Base-by-base conservation (phyloP, 495 filamentous ascomycete species). In the Antarctomyces pellizariae region DNA sequence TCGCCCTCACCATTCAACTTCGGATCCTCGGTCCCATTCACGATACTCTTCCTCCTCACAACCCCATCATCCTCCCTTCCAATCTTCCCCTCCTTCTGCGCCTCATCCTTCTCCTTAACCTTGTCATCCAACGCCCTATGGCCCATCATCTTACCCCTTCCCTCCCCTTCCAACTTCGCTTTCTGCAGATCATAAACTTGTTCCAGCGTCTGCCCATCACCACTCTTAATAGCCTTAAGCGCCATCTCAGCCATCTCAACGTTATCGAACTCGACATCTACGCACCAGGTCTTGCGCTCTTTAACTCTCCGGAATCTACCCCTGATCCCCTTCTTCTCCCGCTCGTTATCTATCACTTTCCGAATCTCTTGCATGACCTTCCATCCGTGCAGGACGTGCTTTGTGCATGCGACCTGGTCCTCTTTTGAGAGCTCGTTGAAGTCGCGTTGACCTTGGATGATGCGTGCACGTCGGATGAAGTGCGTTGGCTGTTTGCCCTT, bases 381-480 rank as follows among this genome's bases (percentile, higher is more conserved):
- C 57, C 56, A 64, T 6, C 54, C 59, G 4, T 40, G 43, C 3
- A 38, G 20, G 5, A 52, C 46, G 17, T 34, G 24, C 10, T 44
- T 30, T n/a, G 22, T 22, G 5, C 34, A 35, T n/a, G 23, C 12
- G 10, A 41, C 34, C 22, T 39, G 34, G 18, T 48, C 45, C 6
- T 42, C 30, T 4, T 50, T 43, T 12, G 22, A 18, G 2, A 60
- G 24, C 0, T 22, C 44, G 7, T 37, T 23, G 4, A 46, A 3
- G 18, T 61, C 54, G 4, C 50, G 33, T 18, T 51, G 43, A 0
- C 54, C 56, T 33, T 67, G 53, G 5, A 56, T 39, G 13, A 60
- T 55, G 2, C 59, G 42, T 1, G 57, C 59, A 18, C 47, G 45
- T 2, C 60, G 45, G 19, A 67, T 54, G 13, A 53, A 53, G 9